Evolutionary conservation across 495 filamentous ascomycete species (phyloP), one percentile per base, ranked within the genome.

Genomic region (Penicillium silybi): DNA sequence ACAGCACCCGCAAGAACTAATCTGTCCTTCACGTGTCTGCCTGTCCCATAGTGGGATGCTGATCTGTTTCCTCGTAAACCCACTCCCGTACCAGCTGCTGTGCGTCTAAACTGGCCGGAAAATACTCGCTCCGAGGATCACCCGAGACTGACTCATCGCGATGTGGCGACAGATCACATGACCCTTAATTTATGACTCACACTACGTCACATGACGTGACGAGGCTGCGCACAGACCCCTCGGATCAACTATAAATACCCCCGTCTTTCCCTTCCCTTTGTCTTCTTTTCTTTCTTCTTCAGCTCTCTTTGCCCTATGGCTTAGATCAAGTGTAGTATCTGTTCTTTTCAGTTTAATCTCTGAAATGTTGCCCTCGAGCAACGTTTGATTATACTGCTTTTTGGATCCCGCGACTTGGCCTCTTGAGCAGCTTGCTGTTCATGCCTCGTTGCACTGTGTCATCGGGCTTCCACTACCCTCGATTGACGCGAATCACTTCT

Each of bases 251-350:
- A 73, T 78, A 78, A 61, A 73, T 54, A 53, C 32, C 26, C 29
- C 20, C 20, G 22, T 44, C 57, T 16, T 58, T 55, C 47, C 26
- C 52, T 48, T 2, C 35, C n/a, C 53, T 68, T 70, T 62, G 48
- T 57, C 66, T 70, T 69, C 68, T 73, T 66, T 68, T 29, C 69
- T 76, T 72, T 71, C 65, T 76, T 74, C 57, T 74, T 67, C 66
- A 80, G 73, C 73, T 80, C 74, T 80, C 77, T 75, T 79, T 79
- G 73, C 71, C 76, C 69, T 69, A 74, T 77, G 71, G 76, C 78
- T 77, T 73, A 93, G 89, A 92, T 93, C 89, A 92, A 92, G 89
- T 93, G 88, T 93, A 92, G 89, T 93, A 95, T 93, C 89, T 95
- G 89, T 95, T 95, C 89, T 95, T 92, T 91, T 91, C 86, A 92